A percentile compares a stretch with the other conserved stretches of the same genome.
These are phyloP conservation scores for Podospora didyma DNA, from an alignment of 495 filamentous ascomycete genomes.

Conservation along the genomic window DNA sequence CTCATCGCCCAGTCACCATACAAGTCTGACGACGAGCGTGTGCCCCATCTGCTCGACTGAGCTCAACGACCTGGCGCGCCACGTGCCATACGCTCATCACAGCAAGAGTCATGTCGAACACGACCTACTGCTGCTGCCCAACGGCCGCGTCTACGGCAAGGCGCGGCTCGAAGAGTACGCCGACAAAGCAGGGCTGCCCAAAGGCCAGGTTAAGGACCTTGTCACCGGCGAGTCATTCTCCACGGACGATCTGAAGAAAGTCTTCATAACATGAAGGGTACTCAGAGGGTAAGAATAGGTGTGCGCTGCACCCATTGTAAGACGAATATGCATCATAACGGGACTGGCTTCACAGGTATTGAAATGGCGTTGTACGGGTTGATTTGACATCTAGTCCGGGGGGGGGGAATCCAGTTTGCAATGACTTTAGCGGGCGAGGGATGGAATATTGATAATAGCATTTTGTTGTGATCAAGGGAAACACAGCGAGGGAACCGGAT, in stretches of 20 bases:
- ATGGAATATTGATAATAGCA: no score
- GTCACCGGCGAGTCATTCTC: slow-evolving; percentile 66
- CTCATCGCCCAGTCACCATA: slow-evolving; percentile 21
- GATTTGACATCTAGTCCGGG: no score
- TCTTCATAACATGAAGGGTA: slow-evolving; percentile 66
- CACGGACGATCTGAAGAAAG: slow-evolving; percentile 68
- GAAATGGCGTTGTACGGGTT: no score
- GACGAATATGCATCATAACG: no score
- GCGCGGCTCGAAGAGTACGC: slow-evolving; percentile 71
- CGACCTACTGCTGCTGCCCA: slow-evolving; percentile 83
- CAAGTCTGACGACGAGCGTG: slow-evolving; percentile 45
- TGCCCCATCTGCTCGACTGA: slow-evolving; percentile 96
- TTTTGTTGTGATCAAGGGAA: no score
- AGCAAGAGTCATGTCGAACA: slow-evolving; percentile 86
- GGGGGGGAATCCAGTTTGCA: no score
- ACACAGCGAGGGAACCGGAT: no score
- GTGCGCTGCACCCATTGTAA: no score
- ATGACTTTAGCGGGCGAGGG: no score
- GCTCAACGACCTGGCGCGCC: slow-evolving; percentile 82
- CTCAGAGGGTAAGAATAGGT: no score
- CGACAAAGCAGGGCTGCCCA: slow-evolving; percentile 61
- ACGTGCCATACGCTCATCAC: slow-evolving; percentile 91
- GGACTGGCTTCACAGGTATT: no score
- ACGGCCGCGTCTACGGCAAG: slow-evolving; percentile 79
- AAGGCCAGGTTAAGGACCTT: slow-evolving; percentile 74